These are phyloP conservation scores for Sphaerulina vaccinii DNA, from an alignment of 2,329 filamentous ascomycete species.

Conservation along the genomic window DNA sequence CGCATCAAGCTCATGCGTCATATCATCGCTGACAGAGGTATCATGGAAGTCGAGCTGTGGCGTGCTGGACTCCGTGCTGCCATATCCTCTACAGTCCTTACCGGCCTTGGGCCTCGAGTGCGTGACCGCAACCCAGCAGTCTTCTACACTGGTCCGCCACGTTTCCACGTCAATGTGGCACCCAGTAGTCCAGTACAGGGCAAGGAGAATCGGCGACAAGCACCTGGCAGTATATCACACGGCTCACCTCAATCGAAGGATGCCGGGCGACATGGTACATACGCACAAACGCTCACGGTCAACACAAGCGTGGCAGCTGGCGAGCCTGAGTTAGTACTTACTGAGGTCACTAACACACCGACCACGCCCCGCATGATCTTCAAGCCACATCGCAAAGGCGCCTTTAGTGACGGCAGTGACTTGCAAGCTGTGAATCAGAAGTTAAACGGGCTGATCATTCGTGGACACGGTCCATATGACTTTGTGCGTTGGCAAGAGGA, in stretches of 20 bases:
- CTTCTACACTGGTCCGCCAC: conserved; percentile 19
- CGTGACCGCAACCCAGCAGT: conserved; percentile 9
- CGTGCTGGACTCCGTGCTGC: conserved; percentile 37
- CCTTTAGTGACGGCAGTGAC: conserved; percentile 35
- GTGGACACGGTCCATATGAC: conserved; percentile 21
- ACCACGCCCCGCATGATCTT: conserved; percentile 32
- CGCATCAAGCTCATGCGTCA: conserved; percentile 44
- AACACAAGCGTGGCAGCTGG: conserved; percentile 16
- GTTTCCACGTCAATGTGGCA: conserved; percentile 14
- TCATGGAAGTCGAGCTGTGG: conserved; percentile 41
- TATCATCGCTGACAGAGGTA: conserved; percentile 37
- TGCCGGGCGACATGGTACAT: conserved; percentile 23
- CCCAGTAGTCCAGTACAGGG: neutral
- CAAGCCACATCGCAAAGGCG: conserved; percentile 35
- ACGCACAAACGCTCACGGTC: conserved; percentile 32
- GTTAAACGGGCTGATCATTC: conserved; percentile 24
- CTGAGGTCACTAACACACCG: conserved; percentile 32
- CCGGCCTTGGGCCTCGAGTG: conserved; percentile 23
- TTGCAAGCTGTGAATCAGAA: conserved; percentile 28
- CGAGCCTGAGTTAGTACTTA: conserved; percentile 30
- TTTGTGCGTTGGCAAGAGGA: conserved; percentile 33
- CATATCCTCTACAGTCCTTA: conserved; percentile 34
- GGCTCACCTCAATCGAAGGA: neutral
- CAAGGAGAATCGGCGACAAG: neutral
- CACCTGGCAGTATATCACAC: neutral